Evolutionary conservation across 345 rosid genomes (phyloP).

Genomic region (Conringia planisiliqua): DNA sequence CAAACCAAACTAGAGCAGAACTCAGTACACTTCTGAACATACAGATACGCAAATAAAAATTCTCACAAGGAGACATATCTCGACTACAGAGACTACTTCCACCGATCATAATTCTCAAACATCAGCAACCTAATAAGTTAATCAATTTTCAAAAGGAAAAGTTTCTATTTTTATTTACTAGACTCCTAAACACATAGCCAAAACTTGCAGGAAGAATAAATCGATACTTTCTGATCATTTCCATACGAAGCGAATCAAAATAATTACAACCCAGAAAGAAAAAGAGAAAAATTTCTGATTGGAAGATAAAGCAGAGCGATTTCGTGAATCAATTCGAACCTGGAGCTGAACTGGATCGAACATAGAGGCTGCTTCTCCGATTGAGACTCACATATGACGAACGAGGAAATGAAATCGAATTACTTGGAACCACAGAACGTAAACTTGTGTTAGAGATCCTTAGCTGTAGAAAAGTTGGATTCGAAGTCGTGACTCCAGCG

Average conservation of each 20-base stretch:
- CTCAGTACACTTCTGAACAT: not conserved
- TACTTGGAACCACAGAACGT: slow-evolving; percentile 6
- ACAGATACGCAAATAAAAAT: not conserved
- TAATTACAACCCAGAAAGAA: not conserved
- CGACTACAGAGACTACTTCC: not conserved
- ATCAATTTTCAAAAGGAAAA: not conserved
- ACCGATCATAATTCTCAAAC: not conserved
- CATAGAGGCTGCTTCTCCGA: slow-evolving; percentile 38
- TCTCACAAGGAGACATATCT: not conserved
- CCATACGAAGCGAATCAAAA: not conserved
- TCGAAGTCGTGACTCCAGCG: slow-evolving; percentile 34
- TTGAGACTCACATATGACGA: slow-evolving; percentile 36
- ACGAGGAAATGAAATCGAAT: slow-evolving; percentile 42
- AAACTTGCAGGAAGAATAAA: not conserved
- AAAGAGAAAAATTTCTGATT: not conserved
- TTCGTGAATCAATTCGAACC: slow-evolving; percentile 37
- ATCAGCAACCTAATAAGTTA: not conserved
- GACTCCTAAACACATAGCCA: not conserved
- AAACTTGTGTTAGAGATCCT: slow-evolving; percentile 15
- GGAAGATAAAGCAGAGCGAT: not conserved
- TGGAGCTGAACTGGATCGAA: slow-evolving; percentile 57
- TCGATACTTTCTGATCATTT: not conserved
- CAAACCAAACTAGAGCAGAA: not conserved
- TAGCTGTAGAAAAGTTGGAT: slow-evolving; percentile 31
- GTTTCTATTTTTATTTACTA: not conserved